These are phyloP conservation scores for Gonium pectorale DNA, from an alignment of 139 green algal genomes.

Conservation along the genomic window DNA sequence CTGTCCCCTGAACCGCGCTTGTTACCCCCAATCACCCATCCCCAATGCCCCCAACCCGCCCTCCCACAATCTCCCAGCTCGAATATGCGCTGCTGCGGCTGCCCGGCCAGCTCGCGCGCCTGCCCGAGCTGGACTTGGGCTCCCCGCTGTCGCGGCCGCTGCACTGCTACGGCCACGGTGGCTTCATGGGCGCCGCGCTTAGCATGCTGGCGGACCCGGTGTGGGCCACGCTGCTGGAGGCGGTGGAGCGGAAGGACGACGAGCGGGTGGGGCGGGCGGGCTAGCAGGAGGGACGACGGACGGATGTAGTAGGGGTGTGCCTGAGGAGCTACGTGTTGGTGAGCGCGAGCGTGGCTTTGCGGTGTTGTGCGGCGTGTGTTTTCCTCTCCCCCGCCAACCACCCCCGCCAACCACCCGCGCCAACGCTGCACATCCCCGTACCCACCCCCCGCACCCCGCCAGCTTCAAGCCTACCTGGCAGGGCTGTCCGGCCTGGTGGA, in stretches of 20 bases:
- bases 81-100: conserved; percentile 11
- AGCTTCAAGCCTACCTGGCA: not conserved
- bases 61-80: not conserved
- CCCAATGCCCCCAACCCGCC: not conserved
- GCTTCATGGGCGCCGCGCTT: conserved; percentile 59
- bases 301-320: not conserved
- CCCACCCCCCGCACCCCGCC: too few species aligned
- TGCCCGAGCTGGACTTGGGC: conserved; percentile 30
- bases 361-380: too few species aligned
- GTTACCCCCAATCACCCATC: not conserved
- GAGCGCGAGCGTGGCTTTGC: too few species aligned
- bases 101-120: not conserved
- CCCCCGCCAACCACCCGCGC: too few species aligned
- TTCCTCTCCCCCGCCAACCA: too few species aligned
- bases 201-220: conserved; percentile 44
- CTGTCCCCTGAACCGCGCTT: not conserved
- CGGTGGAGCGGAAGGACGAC: conserved; percentile 14
- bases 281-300: not conserved
- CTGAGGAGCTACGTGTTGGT: too few species aligned
- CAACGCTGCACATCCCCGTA: too few species aligned
- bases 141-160: conserved; percentile 3
- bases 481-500: not conserved
- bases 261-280: not conserved
- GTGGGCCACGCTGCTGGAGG: conserved; percentile 47
- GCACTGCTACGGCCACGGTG: conserved; percentile 64